Evolutionary conservation across 768 basidiomycete genomes (phyloP).

Genomic region (Hericium rajendrae): DNA sequence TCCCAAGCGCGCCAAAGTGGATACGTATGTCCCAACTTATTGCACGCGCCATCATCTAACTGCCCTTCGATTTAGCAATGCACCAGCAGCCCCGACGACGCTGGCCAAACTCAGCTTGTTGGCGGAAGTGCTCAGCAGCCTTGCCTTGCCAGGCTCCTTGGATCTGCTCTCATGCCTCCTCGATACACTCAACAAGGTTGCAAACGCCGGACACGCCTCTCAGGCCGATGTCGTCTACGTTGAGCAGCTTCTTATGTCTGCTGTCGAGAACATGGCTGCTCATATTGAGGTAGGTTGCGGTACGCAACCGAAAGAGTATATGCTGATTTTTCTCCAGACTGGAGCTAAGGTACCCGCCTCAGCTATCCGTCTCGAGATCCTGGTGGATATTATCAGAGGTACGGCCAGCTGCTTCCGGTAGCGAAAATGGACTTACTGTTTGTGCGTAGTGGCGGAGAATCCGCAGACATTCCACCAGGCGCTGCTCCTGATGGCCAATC

Average conservation of each 20-base stretch:
- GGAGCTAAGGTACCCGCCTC: conserved; percentile 41
- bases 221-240: conserved; percentile 67
- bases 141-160: conserved; percentile 54
- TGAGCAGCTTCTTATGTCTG: conserved; percentile 78
- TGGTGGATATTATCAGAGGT: conserved; percentile 85
- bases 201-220: conserved; percentile 42
- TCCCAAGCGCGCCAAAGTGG: conserved; percentile 55
- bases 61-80: background rate
- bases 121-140: conserved; percentile 62
- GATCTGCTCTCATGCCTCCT: conserved; percentile 65
- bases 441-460: conserved; percentile 62
- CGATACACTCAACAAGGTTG: conserved; percentile 59
- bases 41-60: background rate
- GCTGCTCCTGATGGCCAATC: conserved; percentile 72
- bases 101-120: conserved; percentile 47
- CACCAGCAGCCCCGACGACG: background rate
- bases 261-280: conserved; percentile 56
- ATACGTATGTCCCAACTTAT: conserved; percentile 30
- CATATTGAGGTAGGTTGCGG: conserved; percentile 39
- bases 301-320: background rate
- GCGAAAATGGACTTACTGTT: background rate
- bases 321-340: conserved; percentile 28
- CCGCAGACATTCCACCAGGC: conserved; percentile 95
- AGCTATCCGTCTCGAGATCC: conserved; percentile 68
- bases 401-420: conserved; percentile 12